Evolutionary conservation across 441 rosid species (phyloP), one percentile per base, ranked within the genome.

Genomic region (Isatis lusitanica): DNA sequence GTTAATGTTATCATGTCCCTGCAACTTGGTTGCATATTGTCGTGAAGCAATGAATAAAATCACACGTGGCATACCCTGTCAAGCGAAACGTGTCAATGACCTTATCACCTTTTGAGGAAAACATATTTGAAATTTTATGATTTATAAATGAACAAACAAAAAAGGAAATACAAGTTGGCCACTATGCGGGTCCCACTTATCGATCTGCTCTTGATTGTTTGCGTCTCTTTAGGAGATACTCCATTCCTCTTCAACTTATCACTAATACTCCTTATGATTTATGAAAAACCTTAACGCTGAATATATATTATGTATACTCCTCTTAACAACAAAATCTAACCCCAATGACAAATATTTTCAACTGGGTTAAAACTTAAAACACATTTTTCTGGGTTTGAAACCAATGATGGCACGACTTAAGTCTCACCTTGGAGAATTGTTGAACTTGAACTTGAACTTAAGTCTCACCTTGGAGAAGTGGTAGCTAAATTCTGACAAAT

Each of bases 141-240:
- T 21, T 21, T 21, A 21, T 21, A 0, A 12, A 60, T 0, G 9
- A 51, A 5, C 1, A 9, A 21, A 15, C 2, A 33, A 31, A 33
- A 11, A 39, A 67, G 58, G 6, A 43, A 47, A 44, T 11, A 66
- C 80, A 77, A 77, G 56, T 71, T 77, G 80, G 68, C 76, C 76
- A 77, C 69, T 66, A 70, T 24, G 67, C 9, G 7, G 56, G 71
- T 65, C 80, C 80, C 63, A 71, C 63, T 16, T 53, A 13, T 76
- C 68, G 76, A 76, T 76, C 53, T 63, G 7, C 24, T 69, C 66
- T 70, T 56, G 52, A 57, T 76, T 48, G 56, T 70, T 68, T 76
- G 79, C 79, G 79, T 76, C 75, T 71, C 73, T 71, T 77, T 59
- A 59, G 73, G 76, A 71, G 43, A 71, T 65, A 70, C 74, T 69